A percentile compares a stretch with the other conserved stretches of the same genome.
Conservation (phyloP, 352 stramenopile species). For the Phytophthora gonapodyides region DNA sequence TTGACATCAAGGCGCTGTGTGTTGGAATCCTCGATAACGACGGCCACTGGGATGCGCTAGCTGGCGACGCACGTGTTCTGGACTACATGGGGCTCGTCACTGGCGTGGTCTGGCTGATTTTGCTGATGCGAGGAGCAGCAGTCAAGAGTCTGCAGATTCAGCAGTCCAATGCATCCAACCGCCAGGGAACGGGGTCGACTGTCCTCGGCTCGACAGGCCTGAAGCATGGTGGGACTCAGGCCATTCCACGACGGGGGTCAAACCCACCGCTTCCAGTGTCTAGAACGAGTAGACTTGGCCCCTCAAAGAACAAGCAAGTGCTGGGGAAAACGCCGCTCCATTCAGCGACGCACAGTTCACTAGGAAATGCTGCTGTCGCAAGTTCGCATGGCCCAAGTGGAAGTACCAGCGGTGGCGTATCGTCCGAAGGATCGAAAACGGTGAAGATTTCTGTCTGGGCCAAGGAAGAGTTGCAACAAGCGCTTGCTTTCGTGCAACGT, state of each 20-base stretch:
- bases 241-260: conserved; percentile 55
- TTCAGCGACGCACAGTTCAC: conserved; percentile 8
- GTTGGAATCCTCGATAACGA: conserved; percentile 79
- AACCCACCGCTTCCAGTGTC: conserved; percentile 37
- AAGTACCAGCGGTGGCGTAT: conserved; percentile 8
- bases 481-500: conserved; percentile 74
- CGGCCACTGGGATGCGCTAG: conserved; percentile 69
- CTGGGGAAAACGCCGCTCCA: conserved; percentile 28
- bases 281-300: conserved; percentile 31
- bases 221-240: conserved; percentile 57
- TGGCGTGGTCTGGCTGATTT: conserved; percentile 72
- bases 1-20: conserved; percentile 83
- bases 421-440: conserved; percentile 45
- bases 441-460: conserved; percentile 73
- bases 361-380: conserved; percentile 19
- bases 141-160: conserved; percentile 90
- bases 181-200: conserved; percentile 39
- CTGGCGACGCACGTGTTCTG: conserved; percentile 62
- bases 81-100: conserved; percentile 85
- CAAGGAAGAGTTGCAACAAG: conserved; percentile 84
- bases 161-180: conserved; percentile 54
- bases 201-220: conserved; percentile 41
- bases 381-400: conserved; percentile 13
- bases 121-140: conserved; percentile 76
- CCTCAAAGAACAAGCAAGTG: conserved; percentile 44